Conservation (phyloP, 768 basidiomycete species). For the Cubamyces sp. region DNA sequence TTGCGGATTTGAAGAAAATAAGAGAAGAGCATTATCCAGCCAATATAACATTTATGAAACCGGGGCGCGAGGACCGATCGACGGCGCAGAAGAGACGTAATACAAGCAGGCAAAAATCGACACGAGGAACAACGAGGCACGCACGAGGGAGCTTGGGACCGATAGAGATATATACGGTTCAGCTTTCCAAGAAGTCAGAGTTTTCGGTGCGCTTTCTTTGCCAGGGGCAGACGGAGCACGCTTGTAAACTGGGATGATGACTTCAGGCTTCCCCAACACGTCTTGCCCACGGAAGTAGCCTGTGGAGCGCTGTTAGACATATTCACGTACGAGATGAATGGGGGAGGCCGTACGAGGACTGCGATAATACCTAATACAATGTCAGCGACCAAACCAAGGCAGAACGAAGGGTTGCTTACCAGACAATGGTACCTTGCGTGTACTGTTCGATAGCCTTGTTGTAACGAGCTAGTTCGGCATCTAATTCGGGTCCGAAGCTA, state of each 20-base stretch:
- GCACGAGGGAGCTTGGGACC: too few relatives aligned
- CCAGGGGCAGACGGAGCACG: neutral
- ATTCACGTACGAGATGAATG: neutral
- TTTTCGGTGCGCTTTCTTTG: too few relatives aligned
- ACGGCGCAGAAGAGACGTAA: too few relatives aligned
- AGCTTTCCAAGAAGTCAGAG: too few relatives aligned
- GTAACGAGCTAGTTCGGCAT: conserved; percentile 40
- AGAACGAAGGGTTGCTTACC: conserved; percentile 29
- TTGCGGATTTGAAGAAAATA: too few relatives aligned
- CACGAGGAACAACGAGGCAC: too few relatives aligned
- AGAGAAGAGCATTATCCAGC: too few relatives aligned
- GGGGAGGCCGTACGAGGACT: conserved; percentile 39
- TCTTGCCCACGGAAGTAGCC: conserved; percentile 26
- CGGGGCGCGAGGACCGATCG: too few relatives aligned
- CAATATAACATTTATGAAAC: too few relatives aligned
- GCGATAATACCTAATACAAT: conserved; percentile 39
- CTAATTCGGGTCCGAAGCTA: conserved; percentile 41
- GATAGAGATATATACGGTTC: too few relatives aligned
- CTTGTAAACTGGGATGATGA: conserved; percentile 22
- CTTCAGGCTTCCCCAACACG: conserved; percentile 15
- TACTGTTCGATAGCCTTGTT: conserved; percentile 42
- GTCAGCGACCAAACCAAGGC: neutral
- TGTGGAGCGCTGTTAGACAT: neutral
- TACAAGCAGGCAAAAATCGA: too few relatives aligned
- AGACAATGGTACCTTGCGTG: conserved; percentile 43